phyloP scores from a whole-genome alignment of 2,329 filamentous ascomycete genomes.

The Scytalidium sp. region DNA sequence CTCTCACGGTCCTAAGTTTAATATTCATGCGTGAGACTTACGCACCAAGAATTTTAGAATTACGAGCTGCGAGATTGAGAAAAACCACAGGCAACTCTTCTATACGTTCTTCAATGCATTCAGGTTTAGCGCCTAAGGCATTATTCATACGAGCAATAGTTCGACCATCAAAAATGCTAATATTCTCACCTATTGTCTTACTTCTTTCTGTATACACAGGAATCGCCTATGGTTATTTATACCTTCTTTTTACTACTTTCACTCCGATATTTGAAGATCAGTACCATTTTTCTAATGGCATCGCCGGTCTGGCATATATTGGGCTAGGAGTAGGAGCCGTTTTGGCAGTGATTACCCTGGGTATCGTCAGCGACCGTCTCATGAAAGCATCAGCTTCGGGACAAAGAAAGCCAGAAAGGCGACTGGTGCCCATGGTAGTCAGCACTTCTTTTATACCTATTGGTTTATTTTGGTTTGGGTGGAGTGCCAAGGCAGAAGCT shows the following conservation, averaged over 20 bases:
- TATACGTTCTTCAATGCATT: slow-evolving; percentile 40
- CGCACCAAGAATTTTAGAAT: slow-evolving; percentile 28
- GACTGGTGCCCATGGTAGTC: slow-evolving; percentile 36
- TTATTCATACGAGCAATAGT: slow-evolving; percentile 38
- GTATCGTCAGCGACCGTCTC: slow-evolving; percentile 36
- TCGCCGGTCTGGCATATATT: slow-evolving; percentile 37
- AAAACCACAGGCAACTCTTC: slow-evolving; percentile 36
- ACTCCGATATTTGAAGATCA: slow-evolving; percentile 41
- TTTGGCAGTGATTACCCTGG: slow-evolving; percentile 34
- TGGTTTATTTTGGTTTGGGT: slow-evolving; percentile 43
- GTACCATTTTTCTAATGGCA: slow-evolving; percentile 35
- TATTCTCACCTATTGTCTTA: slow-evolving; percentile 30
- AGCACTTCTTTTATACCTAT: slow-evolving; percentile 33
- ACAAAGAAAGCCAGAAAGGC: slow-evolving; percentile 31
- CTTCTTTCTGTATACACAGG: slow-evolving; percentile 45
- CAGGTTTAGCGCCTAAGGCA: slow-evolving; percentile 22
- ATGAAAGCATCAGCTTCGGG: slow-evolving; percentile 37
- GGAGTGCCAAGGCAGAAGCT: slow-evolving; percentile 34
- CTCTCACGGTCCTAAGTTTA: slow-evolving; percentile 39
- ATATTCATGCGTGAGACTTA: slow-evolving; percentile 39
- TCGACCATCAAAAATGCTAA: slow-evolving; percentile 40
- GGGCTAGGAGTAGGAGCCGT: slow-evolving; percentile 35
- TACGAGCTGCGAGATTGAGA: slow-evolving; percentile 28
- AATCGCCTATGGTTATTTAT: slow-evolving; percentile 48
- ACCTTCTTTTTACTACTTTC: slow-evolving; percentile 48